Evolutionary conservation across 1,139 yeast species (phyloP).

Genomic region (Saccharomyces hybrid): DNA sequence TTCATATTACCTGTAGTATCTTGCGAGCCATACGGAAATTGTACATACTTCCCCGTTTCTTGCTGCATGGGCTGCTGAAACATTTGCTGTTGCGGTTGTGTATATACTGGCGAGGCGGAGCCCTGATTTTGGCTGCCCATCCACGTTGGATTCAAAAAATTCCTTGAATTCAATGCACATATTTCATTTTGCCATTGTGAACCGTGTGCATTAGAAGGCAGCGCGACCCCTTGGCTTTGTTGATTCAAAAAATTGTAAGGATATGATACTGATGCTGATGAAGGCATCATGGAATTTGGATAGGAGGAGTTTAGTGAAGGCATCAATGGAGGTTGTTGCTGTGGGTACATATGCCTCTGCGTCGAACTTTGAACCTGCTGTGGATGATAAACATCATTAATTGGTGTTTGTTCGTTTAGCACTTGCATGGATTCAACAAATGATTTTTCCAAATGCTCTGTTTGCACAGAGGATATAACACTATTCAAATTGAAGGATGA

Average conservation of each 20-base stretch:
- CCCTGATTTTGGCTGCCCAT: background rate
- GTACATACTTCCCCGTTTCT: background rate
- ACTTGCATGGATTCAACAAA: background rate
- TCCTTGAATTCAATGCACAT: background rate
- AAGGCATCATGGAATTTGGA: background rate
- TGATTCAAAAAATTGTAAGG: background rate
- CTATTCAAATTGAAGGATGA: background rate
- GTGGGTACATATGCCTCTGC: background rate
- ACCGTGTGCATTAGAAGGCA: background rate
- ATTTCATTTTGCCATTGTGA: background rate
- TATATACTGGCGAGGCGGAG: background rate
- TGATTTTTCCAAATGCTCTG: background rate
- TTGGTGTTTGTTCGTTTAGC: background rate
- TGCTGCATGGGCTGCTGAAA: background rate
- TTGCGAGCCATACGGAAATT: background rate
- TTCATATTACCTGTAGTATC: background rate
- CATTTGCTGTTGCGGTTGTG: background rate
- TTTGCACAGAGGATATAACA: background rate
- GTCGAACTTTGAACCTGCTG: background rate
- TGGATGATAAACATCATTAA: background rate
- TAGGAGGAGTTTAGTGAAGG: background rate
- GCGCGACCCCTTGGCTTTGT: background rate
- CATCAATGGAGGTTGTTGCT: background rate
- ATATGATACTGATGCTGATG: background rate
- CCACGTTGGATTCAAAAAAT: background rate